phyloP scores from a whole-genome alignment of 1,139 yeast genomes.

The Hemisphaericaspora subhashii region DNA sequence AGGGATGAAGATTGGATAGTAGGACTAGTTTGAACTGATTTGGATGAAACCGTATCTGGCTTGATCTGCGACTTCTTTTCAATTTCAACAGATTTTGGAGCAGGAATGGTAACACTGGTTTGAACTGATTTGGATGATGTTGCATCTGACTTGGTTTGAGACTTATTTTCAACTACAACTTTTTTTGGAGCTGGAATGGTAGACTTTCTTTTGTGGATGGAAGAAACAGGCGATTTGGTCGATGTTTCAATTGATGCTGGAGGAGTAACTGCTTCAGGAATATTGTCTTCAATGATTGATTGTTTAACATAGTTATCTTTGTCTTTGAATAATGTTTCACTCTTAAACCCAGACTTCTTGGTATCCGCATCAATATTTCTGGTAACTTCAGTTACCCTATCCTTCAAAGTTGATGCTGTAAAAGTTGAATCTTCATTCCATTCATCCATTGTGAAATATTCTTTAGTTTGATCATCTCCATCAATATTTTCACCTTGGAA shows the following conservation, averaged over 20 bases:
- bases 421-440: slow-evolving; percentile 19
- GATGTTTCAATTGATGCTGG: not conserved
- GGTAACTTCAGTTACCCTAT: slow-evolving; percentile 21
- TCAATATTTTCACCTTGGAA: slow-evolving; percentile 34
- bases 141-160: too few relatives aligned
- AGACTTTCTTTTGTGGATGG: too few relatives aligned
- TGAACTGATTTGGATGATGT: too few relatives aligned
- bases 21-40: not conserved
- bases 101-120: too few relatives aligned
- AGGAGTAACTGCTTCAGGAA: slow-evolving; percentile 3
- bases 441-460: slow-evolving; percentile 28
- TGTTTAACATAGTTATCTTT: slow-evolving; percentile 17
- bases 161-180: too few relatives aligned
- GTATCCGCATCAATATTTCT: slow-evolving; percentile 20
- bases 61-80: not conserved
- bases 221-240: not conserved
- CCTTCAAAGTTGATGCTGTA: slow-evolving; percentile 14
- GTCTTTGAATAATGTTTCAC: slow-evolving; percentile 20
- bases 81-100: too few relatives aligned
- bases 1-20: not conserved
- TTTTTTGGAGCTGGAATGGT: too few relatives aligned
- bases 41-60: too few relatives aligned
- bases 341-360: slow-evolving; percentile 17
- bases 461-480: slow-evolving; percentile 25
- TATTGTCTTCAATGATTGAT: slow-evolving; percentile 6